Evolutionary conservation across 2,329 filamentous ascomycete species (phyloP).

Genomic region (Cercospora nicotianae): DNA sequence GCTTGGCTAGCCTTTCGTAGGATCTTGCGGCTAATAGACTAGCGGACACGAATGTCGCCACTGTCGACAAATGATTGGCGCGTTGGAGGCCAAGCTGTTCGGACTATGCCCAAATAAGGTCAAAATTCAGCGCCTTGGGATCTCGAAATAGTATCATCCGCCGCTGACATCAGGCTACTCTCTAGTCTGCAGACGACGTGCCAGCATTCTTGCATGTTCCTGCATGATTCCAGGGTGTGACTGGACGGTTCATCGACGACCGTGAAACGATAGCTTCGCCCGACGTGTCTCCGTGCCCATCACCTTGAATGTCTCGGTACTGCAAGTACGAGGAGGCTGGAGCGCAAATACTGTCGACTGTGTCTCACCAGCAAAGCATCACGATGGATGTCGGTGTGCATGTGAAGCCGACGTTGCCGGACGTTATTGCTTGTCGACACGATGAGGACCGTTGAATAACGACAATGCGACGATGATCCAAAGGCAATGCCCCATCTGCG

Average conservation of each 20-base stretch:
- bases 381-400: neutral
- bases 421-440: neutral
- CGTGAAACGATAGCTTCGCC: conserved; percentile 1
- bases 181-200: conserved; percentile 3
- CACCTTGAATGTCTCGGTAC: conserved; percentile 6
- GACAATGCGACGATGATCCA: neutral
- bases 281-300: neutral
- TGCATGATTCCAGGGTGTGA: neutral
- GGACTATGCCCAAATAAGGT: neutral
- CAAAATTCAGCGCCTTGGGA: neutral
- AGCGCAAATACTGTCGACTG: neutral
- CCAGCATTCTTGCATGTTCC: neutral
- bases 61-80: neutral
- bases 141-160: conserved; percentile 8
- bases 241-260: neutral
- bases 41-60: conserved; percentile 8
- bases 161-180: conserved; percentile 6
- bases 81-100: neutral
- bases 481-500: neutral
- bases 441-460: neutral
- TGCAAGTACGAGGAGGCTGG: conserved; percentile 10
- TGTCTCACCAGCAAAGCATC: neutral
- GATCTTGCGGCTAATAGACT: neutral
- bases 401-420: neutral
- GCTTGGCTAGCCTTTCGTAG: neutral